Conservation (phyloP, 1,284 basidiomycete genomes). For the Kalmanozyma brasiliensis region DNA sequence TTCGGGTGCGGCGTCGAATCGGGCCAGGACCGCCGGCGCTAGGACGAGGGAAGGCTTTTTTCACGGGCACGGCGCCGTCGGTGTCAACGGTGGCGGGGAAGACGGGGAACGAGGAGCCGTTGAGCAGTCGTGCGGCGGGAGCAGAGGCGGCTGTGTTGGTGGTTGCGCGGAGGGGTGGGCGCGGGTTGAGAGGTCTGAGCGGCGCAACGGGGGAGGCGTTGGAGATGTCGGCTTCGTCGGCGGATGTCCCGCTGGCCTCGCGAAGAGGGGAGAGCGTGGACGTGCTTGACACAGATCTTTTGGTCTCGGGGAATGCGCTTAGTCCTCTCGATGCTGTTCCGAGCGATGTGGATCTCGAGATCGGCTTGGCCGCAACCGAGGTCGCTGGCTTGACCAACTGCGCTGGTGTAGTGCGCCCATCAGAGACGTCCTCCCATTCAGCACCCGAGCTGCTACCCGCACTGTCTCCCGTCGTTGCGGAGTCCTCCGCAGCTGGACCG, state of each 20-base stretch:
- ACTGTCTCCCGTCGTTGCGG: neutral
- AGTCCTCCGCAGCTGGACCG: neutral
- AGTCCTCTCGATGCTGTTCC: conserved; percentile 1
- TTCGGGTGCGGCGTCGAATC: conserved; percentile 12
- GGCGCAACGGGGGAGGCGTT: conserved; percentile 8
- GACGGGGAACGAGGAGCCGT: conserved; percentile 19
- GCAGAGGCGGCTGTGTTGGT: conserved; percentile 14
- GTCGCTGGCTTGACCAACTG: neutral
- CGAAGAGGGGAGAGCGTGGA: conserved; percentile 17
- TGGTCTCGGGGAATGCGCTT: neutral
- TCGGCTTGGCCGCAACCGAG: conserved; percentile 19
- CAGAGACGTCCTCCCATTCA: conserved; percentile 40
- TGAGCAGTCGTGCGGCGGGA: conserved; percentile 4
- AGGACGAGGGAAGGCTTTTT: conserved; percentile 40
- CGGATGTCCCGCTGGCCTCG: conserved; percentile 8
- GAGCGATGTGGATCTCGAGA: conserved; percentile 9
- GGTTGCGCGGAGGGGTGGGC: conserved; percentile 16
- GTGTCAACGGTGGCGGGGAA: conserved; percentile 2
- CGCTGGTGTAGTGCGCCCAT: conserved; percentile 29
- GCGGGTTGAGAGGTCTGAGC: neutral
- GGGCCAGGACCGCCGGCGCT: conserved; percentile 43
- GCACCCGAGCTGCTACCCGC: conserved; percentile 27
- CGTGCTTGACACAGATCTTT: conserved; percentile 13
- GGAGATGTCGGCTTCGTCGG: conserved; percentile 31
- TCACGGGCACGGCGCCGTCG: conserved; percentile 7